Evolutionary conservation across 345 rosid genomes (phyloP), one percentile per base, ranked within the genome.

Genomic region (Syzygium oleosum): DNA sequence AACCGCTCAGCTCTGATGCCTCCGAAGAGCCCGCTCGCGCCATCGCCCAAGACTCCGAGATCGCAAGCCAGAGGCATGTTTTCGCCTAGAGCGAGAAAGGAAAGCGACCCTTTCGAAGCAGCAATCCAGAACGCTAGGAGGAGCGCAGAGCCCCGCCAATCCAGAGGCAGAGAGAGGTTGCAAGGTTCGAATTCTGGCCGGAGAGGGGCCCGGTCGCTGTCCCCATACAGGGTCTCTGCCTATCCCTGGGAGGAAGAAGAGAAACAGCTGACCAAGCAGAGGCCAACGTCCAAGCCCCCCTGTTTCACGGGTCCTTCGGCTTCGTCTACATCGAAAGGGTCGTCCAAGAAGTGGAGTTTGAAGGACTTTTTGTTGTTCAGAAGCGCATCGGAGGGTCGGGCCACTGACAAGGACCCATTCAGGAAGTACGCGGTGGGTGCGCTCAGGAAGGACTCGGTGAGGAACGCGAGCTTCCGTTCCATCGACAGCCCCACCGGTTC

Each of bases 351-450:
- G 89, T 97, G 99, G 99, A 94, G 96, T 38, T 41, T 97, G 87
- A 94, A 85, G 84, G 98, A 97, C 88, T 91, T 97, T 63, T 87
- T 97, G 73, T 78, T 97, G 90, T 97, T 97, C 80, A 94, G 99
- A 88, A 97, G 99, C 84, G 96, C 96, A 52, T 97, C 99, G 5
- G 99, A 95, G 85, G 99, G 99, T 55, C 90, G 97, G 73, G 96
- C 94, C 13, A 90, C 93, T 0, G 95, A 91, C 80, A 94, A 93
- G 91, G 94, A 95, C 85, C 92, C 89, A 1, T 87, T 90, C 78
- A 89, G 94, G 88, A 94, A 91, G 88, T 94, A 92, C 77, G 84
- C 92, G 3, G 87, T 85, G 58, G 85, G 38, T n/a, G 73, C 90
- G 73, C 94, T 94, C 91, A 95, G 88, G 92, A 96, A 87, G 84